Base-by-base conservation (phyloP, 192 early-diverging fungal species). In the Nowakowskiella sp. region DNA sequence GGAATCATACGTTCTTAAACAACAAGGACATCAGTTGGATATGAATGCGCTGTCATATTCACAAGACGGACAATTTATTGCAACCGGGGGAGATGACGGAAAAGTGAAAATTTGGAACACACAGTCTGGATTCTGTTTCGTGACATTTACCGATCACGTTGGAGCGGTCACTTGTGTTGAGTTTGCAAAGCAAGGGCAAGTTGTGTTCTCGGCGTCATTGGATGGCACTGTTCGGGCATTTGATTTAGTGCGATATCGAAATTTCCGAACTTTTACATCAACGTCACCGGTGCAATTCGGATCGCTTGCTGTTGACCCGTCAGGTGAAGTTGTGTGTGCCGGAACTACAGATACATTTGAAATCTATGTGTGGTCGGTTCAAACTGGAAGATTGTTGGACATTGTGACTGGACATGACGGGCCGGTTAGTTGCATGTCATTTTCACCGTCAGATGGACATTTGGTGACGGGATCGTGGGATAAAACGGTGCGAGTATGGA, bases 21-120 rank as follows among this genome's bases (percentile, higher is more conserved):
- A 99, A 67, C 97, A 99, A 68, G 97, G 94, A 6, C 97, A 99
- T 53, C 87, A 83, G 39, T 88, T 93, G 72, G 90, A 92, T 58
- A 93, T 95, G 86, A 86, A 83, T 64, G 82, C 82, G 25, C 58
- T 96, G 0, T 77, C 85, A 0, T 97, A 95, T 65, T 90, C 90
- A 13, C 72, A 85, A 6, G 93, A 97, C 58, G 91, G 93, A 19
- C 92, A 97, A 66, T 88, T 82, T 54, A 70, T 99, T 34, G 93
- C 85, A 19, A 96, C 97, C 0, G 93, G 94, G 22, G 97, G 91
- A 6, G 92, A 93, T 60, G 93, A 97, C 67, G 87, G 88, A 26
- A 97, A 97, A 66, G 80, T 99, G 55, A 99, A 99, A 65, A 83
- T 97, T 7, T 99, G 97, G 97, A 97, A 95, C 63, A 85, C 89